phyloP scores from a whole-genome alignment of 345 rosid genomes.

The Trapa incisa region DNA sequence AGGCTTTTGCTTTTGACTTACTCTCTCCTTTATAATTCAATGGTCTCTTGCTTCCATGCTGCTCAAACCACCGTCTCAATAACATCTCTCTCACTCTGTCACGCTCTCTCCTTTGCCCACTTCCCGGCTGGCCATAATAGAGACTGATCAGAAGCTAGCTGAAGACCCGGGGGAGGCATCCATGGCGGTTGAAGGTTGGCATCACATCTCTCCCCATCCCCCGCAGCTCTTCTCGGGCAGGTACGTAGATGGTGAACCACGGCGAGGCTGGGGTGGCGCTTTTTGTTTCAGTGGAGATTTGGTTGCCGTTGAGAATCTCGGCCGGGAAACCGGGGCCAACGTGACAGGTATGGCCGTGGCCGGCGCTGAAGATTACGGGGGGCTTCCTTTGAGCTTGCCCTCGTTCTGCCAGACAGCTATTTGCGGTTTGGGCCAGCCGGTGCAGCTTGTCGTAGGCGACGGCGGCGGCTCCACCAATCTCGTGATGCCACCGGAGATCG shows the following conservation, averaged over 20 bases:
- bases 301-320: neutral
- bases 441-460: slow-evolving; percentile 31
- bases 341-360: neutral
- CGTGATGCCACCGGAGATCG: slow-evolving; percentile 21
- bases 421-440: slow-evolving; percentile 5
- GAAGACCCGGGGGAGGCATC: neutral
- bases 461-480: neutral
- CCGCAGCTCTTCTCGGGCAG: neutral
- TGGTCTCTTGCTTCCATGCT: no score
- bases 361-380: neutral
- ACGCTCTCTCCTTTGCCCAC: no score
- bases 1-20: neutral
- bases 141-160: neutral
- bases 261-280: neutral
- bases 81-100: no score
- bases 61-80: no score
- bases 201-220: neutral
- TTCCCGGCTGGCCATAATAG: no score
- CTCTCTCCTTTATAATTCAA: neutral
- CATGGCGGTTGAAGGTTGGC: slow-evolving; percentile 1
- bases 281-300: neutral
- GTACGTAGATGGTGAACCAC: neutral
- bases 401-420: neutral
- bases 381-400: neutral
- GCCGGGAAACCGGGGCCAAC: neutral